A percentile compares a stretch with the other conserved stretches of the same genome.
Conservation (phyloP, 441 rosid genomes). For the Kokia cookei region DNA sequence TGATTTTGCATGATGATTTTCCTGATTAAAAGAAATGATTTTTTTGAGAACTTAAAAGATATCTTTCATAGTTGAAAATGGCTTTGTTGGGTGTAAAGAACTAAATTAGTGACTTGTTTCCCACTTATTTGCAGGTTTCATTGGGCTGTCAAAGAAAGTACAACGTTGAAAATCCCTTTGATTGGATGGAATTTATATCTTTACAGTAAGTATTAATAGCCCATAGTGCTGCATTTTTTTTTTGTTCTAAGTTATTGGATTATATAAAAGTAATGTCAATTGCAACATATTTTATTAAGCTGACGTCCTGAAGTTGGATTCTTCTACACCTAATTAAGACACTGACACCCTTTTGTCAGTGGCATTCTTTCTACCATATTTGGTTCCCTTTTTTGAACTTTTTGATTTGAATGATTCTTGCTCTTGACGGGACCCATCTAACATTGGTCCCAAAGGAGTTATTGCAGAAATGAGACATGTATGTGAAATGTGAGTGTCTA, state of each 20-base stretch:
- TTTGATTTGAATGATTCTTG: neutral
- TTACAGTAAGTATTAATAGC: conserved; percentile 53
- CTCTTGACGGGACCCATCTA: neutral
- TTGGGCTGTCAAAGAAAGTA: conserved; percentile 61
- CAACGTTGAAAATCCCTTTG: conserved; percentile 73
- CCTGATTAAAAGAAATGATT: neutral
- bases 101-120: neutral
- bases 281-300: neutral
- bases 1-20: neutral
- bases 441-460: neutral
- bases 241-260: neutral
- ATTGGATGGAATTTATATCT: conserved; percentile 98
- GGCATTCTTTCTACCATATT: neutral
- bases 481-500: neutral
- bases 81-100: neutral
- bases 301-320: neutral
- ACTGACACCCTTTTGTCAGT: neutral
- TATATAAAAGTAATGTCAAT: neutral
- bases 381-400: neutral
- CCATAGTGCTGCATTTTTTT: neutral
- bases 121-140: conserved; percentile 42
- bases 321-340: neutral
- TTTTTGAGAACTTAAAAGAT: neutral
- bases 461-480: neutral
- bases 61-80: neutral